Base-by-base conservation (phyloP, 2,329 filamentous ascomycete species). In the Byssothecium circinans region DNA sequence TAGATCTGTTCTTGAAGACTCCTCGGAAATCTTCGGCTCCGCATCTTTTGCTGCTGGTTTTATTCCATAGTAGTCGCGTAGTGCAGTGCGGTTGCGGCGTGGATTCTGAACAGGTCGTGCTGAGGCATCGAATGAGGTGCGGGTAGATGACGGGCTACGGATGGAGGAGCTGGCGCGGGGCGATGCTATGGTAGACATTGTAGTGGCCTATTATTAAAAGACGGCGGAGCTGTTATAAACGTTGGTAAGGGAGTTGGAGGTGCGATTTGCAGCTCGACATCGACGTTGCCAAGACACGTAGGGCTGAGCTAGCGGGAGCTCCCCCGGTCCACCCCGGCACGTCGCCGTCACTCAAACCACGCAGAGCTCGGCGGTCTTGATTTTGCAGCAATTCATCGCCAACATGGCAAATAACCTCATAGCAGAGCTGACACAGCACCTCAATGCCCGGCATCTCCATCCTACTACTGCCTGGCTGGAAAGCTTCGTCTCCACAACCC, bases 41-140 rank as follows among this genome's bases (percentile, higher is more conserved):
- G 54, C 53, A 19, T 60, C 62, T 57, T 66, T 61, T 37, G 61
- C 66, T 2, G 78, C 61, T 17, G 69, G 69, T 56, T 85, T 86
- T 41, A 97, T 81, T 67, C 94, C 94, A 75, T 97, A 97, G 78
- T 96, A 97, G 67, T 96, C 91, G 61, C 94, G 87, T 17, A 97
- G 81, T 6, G 92, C 92, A 46, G 87, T 84, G 56, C 92, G 88
- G 74, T 95, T 95, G 52, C 87, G 80, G 47, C 82, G 79, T 17
- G 55, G 59, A 45, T 42, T 60, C 60, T 75, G 76, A 81, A 74
- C 52, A 23, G 54, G 61, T 49, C 58, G 52, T 19, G 57, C 45
- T 39, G 58, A 56, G 53, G 59, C 58, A 27, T 80, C 49, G 85
- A 89, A 78, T 29, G 88, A 91, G 4, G 87, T 85, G 11, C 89